Evolutionary conservation across 1,284 basidiomycete species (phyloP), one percentile per base, ranked within the genome.

Genomic region (Heterobasidion parviporum): DNA sequence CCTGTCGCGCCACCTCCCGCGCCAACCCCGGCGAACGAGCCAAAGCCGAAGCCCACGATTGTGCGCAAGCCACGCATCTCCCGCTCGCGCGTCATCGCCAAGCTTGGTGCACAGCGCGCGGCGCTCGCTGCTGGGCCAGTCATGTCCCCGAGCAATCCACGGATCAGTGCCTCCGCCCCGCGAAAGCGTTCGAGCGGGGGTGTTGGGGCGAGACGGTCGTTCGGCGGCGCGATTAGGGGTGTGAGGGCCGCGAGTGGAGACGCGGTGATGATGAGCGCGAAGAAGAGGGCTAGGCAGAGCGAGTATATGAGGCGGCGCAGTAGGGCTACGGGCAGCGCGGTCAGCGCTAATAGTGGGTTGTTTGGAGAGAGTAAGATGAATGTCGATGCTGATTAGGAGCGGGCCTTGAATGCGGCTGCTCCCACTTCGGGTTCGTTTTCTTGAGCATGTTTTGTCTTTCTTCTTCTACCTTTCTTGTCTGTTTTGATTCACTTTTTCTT

Each of bases 41-140:
- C 66, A 6, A 70, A 73, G 57, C 70, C 75, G 20, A 74, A 75
- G 51, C 67, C 74, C 15, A 62, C 79, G 26, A 68, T 73, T 35
- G 75, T 75, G 12, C 79, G 85, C 59, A 83, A 81, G 62, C 88
- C 88, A 5, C 80, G 86, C 9, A 87, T 90, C 59, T 90, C 88
- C 41, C 79, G 88, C 26, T 86, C 86, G 32, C 84, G 82, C 58
- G 85, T 91, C 41, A 88, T 90, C 52, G 85, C 87, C 1, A 81
- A 76, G 62, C 71, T 90, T 26, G 86, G 83, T 6, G 84, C 83
- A n/a, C 83, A 89, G 66, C 79, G 86, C 8, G 80, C 77, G 18
- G 77, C 71, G 4, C 70, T 62, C 6, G 62, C 60, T 10, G 58
- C 59, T 18, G 57, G 60, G 4, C 46, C 18, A 48, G 15, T 7